These are phyloP conservation scores for Claviceps lovelessii DNA, from an alignment of 2,329 filamentous ascomycete genomes.

Conservation along the genomic window DNA sequence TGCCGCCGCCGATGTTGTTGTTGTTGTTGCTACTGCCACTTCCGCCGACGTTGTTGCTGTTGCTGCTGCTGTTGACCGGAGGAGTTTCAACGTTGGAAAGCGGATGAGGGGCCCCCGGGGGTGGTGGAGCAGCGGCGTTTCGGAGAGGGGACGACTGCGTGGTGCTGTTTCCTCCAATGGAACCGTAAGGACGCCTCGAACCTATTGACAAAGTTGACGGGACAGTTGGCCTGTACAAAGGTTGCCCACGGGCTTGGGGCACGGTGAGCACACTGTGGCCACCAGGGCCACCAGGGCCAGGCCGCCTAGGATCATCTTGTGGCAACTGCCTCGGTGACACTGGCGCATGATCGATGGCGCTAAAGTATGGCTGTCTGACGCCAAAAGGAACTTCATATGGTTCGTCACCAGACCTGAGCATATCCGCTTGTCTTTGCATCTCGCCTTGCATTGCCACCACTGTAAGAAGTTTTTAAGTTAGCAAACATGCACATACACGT, in stretches of 20 bases:
- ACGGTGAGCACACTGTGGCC: constrained; percentile 47
- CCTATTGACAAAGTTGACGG: constrained; percentile 69
- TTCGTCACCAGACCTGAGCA: constrained; percentile 43
- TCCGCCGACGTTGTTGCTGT: not conserved
- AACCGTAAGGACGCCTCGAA: constrained; percentile 69
- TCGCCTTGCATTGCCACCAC: constrained; percentile 44
- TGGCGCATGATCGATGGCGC: constrained; percentile 57
- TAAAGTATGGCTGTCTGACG: constrained; percentile 51
- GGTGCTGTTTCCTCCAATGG: constrained; percentile 59
- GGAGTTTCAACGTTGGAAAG: constrained; percentile 47
- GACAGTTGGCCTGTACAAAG: constrained; percentile 62
- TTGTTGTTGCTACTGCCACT: not conserved
- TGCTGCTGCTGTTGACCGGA: constrained; percentile 30
- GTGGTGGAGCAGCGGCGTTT: constrained; percentile 49
- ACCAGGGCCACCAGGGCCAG: constrained; percentile 39
- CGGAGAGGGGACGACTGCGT: constrained; percentile 65
- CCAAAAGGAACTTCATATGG: constrained; percentile 56
- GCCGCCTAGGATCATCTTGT: constrained; percentile 69
- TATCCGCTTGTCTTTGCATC: constrained; percentile 46
- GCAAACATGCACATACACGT: not conserved
- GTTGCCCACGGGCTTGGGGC: constrained; percentile 40
- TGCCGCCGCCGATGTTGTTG: not conserved
- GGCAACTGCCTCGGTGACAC: constrained; percentile 78
- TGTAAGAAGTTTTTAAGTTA: constrained; percentile 13
- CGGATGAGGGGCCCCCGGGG: constrained; percentile 51